A percentile compares a stretch with the other conserved stretches of the same genome.
These are phyloP conservation scores for Carex cristatella DNA, from an alignment of 176 grass and related monocot genomes.

Conservation along the genomic window DNA sequence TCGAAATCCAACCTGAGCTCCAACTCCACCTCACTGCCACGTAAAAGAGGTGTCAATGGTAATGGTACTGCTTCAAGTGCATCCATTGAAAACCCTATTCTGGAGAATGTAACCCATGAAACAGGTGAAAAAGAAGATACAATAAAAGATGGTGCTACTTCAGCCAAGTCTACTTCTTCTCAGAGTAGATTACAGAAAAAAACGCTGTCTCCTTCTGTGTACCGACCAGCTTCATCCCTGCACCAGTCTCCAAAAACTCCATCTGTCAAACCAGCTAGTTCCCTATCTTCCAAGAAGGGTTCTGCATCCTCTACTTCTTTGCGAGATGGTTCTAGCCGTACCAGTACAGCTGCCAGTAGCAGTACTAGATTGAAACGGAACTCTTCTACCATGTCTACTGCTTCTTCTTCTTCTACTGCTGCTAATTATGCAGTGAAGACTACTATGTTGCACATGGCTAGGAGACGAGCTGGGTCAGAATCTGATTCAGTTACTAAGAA, in stretches of 20 bases:
- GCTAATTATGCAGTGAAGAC: slow-evolving; percentile 22
- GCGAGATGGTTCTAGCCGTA: slow-evolving; percentile 36
- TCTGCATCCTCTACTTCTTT: slow-evolving; percentile 34
- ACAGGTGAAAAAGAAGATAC: slow-evolving; percentile 1
- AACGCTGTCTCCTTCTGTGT: background rate
- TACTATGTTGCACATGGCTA: slow-evolving; percentile 31
- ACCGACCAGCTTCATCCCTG: background rate
- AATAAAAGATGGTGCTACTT: background rate
- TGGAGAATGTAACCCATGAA: background rate
- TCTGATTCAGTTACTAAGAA: slow-evolving; percentile 49
- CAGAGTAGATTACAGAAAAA: slow-evolving; percentile 15
- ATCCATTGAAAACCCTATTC: background rate
- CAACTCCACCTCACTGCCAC: background rate
- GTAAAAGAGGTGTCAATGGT: background rate
- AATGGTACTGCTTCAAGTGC: background rate
- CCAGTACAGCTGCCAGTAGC: slow-evolving; percentile 37
- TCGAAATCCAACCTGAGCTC: background rate
- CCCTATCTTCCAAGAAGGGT: slow-evolving; percentile 13
- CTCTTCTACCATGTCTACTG: slow-evolving; percentile 37
- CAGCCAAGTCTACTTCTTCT: background rate
- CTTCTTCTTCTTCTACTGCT: slow-evolving; percentile 36
- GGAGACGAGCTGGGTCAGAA: slow-evolving; percentile 35
- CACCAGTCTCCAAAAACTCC: background rate
- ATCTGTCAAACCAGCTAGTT: background rate
- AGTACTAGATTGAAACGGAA: slow-evolving; percentile 37